A percentile compares a stretch with the other conserved stretches of the same genome.
phyloP scores from a whole-genome alignment of 2,329 filamentous ascomycete species.

The Penicillium sp. region DNA sequence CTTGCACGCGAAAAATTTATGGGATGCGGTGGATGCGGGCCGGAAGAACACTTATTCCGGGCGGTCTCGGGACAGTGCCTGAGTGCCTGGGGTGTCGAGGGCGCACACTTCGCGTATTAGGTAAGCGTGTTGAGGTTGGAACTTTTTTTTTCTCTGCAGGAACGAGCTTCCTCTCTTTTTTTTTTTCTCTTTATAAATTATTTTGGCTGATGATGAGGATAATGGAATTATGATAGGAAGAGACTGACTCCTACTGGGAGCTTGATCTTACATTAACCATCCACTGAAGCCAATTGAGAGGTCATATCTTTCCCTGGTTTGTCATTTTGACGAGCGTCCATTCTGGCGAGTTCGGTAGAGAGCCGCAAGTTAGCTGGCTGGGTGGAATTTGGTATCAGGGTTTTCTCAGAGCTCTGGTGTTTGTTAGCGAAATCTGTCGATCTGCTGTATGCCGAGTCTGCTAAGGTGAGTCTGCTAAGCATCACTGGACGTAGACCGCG shows the following conservation, averaged over 20 bases:
- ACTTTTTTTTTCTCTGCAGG: constrained; percentile 8
- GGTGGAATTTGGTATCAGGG: neutral
- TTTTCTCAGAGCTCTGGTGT: neutral
- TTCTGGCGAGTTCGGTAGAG: neutral
- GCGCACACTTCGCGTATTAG: constrained; percentile 9
- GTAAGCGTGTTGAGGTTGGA: constrained; percentile 7
- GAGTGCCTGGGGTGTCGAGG: neutral
- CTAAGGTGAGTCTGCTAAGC: neutral
- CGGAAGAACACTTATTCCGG: constrained; percentile 21
- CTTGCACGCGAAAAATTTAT: constrained; percentile 26
- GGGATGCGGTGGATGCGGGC: constrained; percentile 12
- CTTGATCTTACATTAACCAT: constrained; percentile 45
- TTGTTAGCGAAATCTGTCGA: neutral
- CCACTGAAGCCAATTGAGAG: constrained; percentile 42
- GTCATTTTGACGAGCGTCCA: neutral
- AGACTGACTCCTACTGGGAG: constrained; percentile 47
- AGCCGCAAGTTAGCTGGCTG: neutral
- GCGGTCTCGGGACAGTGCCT: neutral
- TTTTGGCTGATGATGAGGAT: constrained; percentile 48
- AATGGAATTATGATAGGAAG: constrained; percentile 51
- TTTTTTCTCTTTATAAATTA: constrained; percentile 20
- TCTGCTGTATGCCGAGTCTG: neutral
- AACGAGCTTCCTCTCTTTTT: constrained; percentile 15
- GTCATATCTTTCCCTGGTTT: constrained; percentile 12
- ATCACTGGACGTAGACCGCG: neutral